Base-by-base conservation (phyloP, 75 land plant species). In the Sequoia sempervirens region DNA sequence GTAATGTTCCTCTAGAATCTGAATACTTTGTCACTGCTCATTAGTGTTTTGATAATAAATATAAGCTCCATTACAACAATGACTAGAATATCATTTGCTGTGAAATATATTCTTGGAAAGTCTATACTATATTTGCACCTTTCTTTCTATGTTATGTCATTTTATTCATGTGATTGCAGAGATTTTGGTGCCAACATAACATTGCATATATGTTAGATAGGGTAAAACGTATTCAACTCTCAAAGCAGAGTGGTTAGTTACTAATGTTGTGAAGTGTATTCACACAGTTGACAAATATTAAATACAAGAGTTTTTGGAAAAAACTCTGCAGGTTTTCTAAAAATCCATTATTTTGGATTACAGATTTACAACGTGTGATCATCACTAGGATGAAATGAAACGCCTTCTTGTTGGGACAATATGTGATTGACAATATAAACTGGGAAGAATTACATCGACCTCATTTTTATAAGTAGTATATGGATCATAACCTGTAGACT, bases 1-100 rank as follows among this genome's bases (percentile, higher is more conserved):
- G 97, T 95, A 91, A 85, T 69, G 43, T 78, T 43, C 13, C 80
- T 45, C 15, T 32, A 45, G 50, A 45, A 78, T 43, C 30, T 26
- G 37, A 70, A 70, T 78, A 26, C 30, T n/a, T 28, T 78, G 50
- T 18, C 45, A 6, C 28, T 8, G n/a, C 2, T 78, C 30, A 78
- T 14, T 45, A n/a, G 0, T 45, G 23, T 78, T n/a, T n/a, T 78
- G 80, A 45, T 12, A 45, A 43, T 45, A 78, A 78, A 26, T n/a
- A 45, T 10, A 2, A 45, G 14, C 13, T 78, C 36, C 15, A 32
- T 70, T 12, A 5, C 2, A 2, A 1, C 32, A 70, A 70, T 28
- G 20, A 70, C 36, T 12, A 70, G 14, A 70, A 70, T 70, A 45
- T 45, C 30, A 43, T 45, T 14, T 45, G 23, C 13, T 43, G 23